Evolutionary conservation across 176 grass and related monocot species (phyloP).

Genomic region (Carex parvula): DNA sequence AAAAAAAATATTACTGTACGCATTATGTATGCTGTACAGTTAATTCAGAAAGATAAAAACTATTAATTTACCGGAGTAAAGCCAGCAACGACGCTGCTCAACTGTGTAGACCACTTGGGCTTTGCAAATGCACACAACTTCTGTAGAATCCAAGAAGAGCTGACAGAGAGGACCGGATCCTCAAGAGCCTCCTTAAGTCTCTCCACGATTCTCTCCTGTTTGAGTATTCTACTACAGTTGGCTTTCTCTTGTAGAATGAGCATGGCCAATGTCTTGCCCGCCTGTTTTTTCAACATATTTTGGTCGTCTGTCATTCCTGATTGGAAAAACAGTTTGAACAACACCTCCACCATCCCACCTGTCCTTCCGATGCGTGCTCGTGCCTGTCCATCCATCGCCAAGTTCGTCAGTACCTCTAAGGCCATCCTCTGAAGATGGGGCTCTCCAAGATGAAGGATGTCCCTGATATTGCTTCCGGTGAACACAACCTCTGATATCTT

Average conservation of each 20-base stretch:
- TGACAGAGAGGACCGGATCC: slow-evolving; percentile 2
- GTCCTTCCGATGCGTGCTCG: slow-evolving; percentile 58
- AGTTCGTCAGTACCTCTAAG: slow-evolving; percentile 45
- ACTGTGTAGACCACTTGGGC: neutral
- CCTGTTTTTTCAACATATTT: slow-evolving; percentile 30
- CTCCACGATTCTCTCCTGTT: slow-evolving; percentile 13
- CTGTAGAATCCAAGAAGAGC: slow-evolving; percentile 39
- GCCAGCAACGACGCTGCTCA: slow-evolving; percentile 29
- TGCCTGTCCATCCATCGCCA: slow-evolving; percentile 63
- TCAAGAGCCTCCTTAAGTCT: slow-evolving; percentile 31
- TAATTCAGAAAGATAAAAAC: neutral
- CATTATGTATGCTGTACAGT: too few species aligned
- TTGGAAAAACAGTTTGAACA: slow-evolving; percentile 50
- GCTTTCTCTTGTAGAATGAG: slow-evolving; percentile 47
- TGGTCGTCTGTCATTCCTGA: neutral
- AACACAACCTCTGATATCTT: slow-evolving; percentile 59
- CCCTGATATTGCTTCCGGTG: slow-evolving; percentile 59
- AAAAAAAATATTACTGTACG: too few species aligned
- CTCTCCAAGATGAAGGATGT: slow-evolving; percentile 37
- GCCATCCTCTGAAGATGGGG: slow-evolving; percentile 39
- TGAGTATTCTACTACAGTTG: slow-evolving; percentile 55
- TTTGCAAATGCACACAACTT: slow-evolving; percentile 44
- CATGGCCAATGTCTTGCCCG: slow-evolving; percentile 74
- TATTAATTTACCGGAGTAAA: slow-evolving; percentile 23
- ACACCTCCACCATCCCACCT: slow-evolving; percentile 43